Base-by-base conservation (phyloP, 2,329 filamentous ascomycete genomes). In the Epichloe festucae region DNA sequence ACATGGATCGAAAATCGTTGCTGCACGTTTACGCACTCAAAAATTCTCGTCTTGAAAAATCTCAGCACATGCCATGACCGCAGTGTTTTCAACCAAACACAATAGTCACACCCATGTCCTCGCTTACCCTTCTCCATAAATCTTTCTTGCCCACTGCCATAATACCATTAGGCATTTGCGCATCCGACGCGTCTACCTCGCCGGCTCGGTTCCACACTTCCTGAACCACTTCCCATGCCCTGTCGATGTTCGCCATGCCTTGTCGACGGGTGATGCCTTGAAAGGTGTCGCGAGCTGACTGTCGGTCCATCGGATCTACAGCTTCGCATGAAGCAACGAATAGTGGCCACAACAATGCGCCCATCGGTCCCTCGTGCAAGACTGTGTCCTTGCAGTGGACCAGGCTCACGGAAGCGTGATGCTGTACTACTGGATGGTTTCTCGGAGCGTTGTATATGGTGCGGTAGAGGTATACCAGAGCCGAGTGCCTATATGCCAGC, bases 321-420 rank as follows among this genome's bases (percentile, higher is more conserved):
- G 79, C 80, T 61, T 84, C 81, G 59, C 79, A 82, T 1, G 78
- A 73, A 2, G 79, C 76, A 10, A 81, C 78, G 57, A 84, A 84
- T 2, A 84, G 66, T 1, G 81, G 81, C 78, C 80, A 84, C 2
- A 84, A 69, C 38, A 84, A 66, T 2, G 81, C 81, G 2, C 77
- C 74, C 76, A 83, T 82, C 0, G 81, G 81, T 0, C 81, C 79
- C 44, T 68, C 67, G 53, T 76, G 74, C 21, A 65, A 67, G 31
- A 79, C 78, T 0, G 78, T 80, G 34, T 71, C 72, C 5, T 73
- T 68, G 58, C 79, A 82, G 54, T 81, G 76, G 14, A 64, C 61
- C 5, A 82, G 68, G 5, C 76, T 71, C 2, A 70, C 60, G 54
- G 72, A 74, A 1, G 73, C 63, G 57, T 82, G 77, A 15, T 66